Evolutionary conservation across 495 filamentous ascomycete species (phyloP).

Genomic region (Mycothermus thermophilus): DNA sequence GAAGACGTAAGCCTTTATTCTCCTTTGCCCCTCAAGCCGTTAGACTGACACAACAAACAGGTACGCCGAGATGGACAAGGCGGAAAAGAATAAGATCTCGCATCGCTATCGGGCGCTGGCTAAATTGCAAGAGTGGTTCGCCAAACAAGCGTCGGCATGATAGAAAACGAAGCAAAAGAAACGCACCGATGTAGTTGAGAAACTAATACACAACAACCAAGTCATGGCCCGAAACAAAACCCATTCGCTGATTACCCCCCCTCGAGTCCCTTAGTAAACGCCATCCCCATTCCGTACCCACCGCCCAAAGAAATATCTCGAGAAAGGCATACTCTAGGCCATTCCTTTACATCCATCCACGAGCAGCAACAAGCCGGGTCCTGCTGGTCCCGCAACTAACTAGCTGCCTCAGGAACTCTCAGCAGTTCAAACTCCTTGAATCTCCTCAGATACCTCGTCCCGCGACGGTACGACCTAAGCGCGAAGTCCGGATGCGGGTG

Average conservation of each 20-base stretch:
- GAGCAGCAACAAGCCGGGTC: too few species aligned
- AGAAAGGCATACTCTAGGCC: too few species aligned
- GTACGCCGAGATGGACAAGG: constrained; percentile 91
- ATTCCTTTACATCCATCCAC: too few species aligned
- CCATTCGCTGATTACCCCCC: background rate
- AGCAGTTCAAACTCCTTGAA: constrained; percentile 69
- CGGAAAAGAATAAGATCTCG: constrained; percentile 82
- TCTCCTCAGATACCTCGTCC: constrained; percentile 48
- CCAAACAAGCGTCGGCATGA: constrained; percentile 29
- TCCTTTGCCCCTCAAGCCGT: too few species aligned
- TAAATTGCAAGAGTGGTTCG: constrained; percentile 76
- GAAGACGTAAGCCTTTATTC: constrained; percentile 48
- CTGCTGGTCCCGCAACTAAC: too few species aligned
- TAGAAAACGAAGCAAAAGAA: background rate
- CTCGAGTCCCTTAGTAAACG: too few species aligned
- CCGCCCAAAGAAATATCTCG: too few species aligned
- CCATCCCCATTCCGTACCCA: too few species aligned
- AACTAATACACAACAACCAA: too few species aligned
- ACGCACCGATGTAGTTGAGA: too few species aligned
- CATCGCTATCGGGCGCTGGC: constrained; percentile 75
- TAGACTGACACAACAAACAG: too few species aligned
- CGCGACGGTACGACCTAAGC: constrained; percentile 59
- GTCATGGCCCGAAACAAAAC: background rate
- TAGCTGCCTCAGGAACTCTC: too few species aligned
- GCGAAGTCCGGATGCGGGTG: constrained; percentile 37